These are phyloP conservation scores for Fusarium sp. DNA, from an alignment of 2,329 filamentous ascomycete genomes.

Conservation along the genomic window DNA sequence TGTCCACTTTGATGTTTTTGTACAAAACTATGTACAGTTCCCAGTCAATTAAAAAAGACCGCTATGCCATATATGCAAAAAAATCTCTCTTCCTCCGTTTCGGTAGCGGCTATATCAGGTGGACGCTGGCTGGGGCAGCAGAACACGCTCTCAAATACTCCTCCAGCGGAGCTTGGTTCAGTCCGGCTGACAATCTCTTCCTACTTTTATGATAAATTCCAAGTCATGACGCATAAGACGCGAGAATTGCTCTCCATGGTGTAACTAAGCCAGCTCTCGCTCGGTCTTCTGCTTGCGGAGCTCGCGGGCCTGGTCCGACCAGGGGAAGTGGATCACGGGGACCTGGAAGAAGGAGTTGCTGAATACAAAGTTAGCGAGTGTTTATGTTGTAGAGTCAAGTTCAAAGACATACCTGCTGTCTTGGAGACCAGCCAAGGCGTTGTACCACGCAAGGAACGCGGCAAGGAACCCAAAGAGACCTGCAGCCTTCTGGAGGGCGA, in stretches of 20 bases:
- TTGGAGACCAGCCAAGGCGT: conserved; percentile 81
- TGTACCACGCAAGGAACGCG: conserved; percentile 87
- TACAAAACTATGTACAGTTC: conserved; percentile 30
- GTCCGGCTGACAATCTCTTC: not conserved
- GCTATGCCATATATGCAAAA: conserved; percentile 14
- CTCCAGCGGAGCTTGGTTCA: conserved; percentile 3
- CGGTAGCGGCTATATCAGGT: conserved; percentile 2
- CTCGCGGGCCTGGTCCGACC: conserved; percentile 79
- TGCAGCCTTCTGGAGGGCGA: conserved; percentile 70
- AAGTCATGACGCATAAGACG: conserved; percentile 36
- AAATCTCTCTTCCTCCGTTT: conserved; percentile 6
- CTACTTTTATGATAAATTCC: conserved; percentile 26
- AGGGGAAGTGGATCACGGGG: conserved; percentile 93
- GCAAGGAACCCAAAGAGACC: conserved; percentile 82
- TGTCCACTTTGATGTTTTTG: conserved; percentile 5
- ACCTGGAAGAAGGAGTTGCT: conserved; percentile 91
- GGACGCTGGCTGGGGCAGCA: conserved; percentile 8
- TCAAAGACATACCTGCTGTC: conserved; percentile 66
- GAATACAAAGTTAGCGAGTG: conserved; percentile 46
- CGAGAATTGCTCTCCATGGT: conserved; percentile 12
- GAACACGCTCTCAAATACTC: conserved; percentile 20
- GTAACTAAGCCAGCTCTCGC: conserved; percentile 38
- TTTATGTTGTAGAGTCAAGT: not conserved
- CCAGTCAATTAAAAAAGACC: conserved; percentile 27
- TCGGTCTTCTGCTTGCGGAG: conserved; percentile 57